phyloP scores from a whole-genome alignment of 768 basidiomycete genomes.

The Pisolithus albus region DNA sequence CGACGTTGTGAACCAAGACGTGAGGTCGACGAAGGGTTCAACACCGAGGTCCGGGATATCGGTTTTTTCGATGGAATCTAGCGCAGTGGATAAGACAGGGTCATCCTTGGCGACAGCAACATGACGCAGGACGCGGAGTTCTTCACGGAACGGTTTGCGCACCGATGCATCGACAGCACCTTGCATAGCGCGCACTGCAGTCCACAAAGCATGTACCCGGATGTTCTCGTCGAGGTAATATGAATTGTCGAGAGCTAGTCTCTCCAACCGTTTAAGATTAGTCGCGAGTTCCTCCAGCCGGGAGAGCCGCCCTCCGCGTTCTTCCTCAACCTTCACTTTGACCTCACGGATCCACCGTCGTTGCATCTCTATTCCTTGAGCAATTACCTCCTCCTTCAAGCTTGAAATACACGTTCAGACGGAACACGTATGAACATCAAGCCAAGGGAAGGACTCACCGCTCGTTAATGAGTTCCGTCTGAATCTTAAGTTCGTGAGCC shows the following conservation, averaged over 20 bases:
- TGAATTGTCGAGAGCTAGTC: constrained; percentile 87
- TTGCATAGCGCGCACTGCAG: constrained; percentile 78
- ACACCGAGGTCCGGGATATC: constrained; percentile 77
- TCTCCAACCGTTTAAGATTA: constrained; percentile 85
- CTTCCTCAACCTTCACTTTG: constrained; percentile 92
- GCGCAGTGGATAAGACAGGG: constrained; percentile 53
- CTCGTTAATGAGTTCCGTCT: constrained; percentile 91
- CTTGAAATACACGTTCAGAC: constrained; percentile 35
- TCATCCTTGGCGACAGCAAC: constrained; percentile 68
- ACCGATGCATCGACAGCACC: constrained; percentile 57
- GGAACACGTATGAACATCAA: background rate
- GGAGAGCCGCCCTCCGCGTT: constrained; percentile 90
- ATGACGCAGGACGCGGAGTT: constrained; percentile 77
- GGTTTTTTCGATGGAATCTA: constrained; percentile 61
- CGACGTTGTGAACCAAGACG: constrained; percentile 82
- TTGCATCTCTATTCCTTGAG: constrained; percentile 96
- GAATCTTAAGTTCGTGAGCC: constrained; percentile 75
- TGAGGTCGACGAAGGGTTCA: constrained; percentile 83
- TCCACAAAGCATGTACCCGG: constrained; percentile 87
- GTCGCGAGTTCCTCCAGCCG: constrained; percentile 92
- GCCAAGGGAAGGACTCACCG: constrained; percentile 46
- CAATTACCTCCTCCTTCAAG: constrained; percentile 88
- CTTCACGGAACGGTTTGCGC: constrained; percentile 82
- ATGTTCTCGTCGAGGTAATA: constrained; percentile 89
- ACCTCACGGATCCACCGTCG: constrained; percentile 94